Base-by-base conservation (phyloP, 768 basidiomycete genomes). In the Tricholoma matsutake region DNA sequence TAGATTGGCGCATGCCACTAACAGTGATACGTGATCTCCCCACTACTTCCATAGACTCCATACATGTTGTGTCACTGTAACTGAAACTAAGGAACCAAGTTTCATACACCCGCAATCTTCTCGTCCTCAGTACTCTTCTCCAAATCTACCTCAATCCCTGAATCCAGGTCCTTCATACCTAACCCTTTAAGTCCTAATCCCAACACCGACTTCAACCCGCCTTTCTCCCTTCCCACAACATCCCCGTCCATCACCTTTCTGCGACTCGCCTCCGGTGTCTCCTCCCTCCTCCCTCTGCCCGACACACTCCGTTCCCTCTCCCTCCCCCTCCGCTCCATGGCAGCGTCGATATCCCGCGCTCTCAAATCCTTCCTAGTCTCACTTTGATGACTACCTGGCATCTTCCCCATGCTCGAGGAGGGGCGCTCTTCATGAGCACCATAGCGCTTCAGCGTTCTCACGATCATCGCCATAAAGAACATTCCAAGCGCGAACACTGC, bases 381-480 rank as follows among this genome's bases (percentile, higher is more conserved):
- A 29, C 11, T 32, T 20, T 39, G 45, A 54, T 49, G 57, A 47
- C 54, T 63, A 59, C 29, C n/a, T 52, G 51, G 29, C 7, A 7
- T 32, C 3, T 0, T 28, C 60, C 49, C 66, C 54, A 61, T 31
- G 22, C 32, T 28, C 49, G 49, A 49, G 41, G 57, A 65, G 31
- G 59, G 63, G 1, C 54, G 57, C 2, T 62, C 68, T 13, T 64
- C 58, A 43, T 72, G 69, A 25, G 69, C 64, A 7, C 87, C 86
- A 60, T 91, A 92, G 34, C 76, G 79, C 69, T 78, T 78, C 68
- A 92, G 74, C 0, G 89, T 88, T 60, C 74, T 75, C 34, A 91
- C 76, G 49, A 91, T 88, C 60, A 89, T 71, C 7, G 61, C 66
- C 53, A 90, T 81, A 61, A 90, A 87, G 10, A 89, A 60, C 54